Percentiles rank a stretch among this genome's conserved stretches.
These are phyloP conservation scores for Fusarium devonianum DNA, from an alignment of 2,329 filamentous ascomycete species.

Conservation along the genomic window DNA sequence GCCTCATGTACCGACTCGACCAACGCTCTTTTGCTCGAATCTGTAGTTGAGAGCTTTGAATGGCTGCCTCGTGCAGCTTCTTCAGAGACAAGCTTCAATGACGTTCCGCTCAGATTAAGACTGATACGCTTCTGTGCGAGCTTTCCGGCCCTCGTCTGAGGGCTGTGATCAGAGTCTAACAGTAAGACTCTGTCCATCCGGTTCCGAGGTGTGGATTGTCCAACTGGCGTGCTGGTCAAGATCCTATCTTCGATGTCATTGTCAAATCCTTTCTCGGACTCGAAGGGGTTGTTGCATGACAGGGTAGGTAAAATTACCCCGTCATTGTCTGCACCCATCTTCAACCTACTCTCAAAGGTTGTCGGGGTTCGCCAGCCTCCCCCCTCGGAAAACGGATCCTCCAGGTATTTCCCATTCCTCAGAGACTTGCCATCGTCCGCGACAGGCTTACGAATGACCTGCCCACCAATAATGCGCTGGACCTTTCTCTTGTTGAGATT, in stretches of 20 bases:
- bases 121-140: conserved; percentile 5
- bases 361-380: conserved; percentile 29
- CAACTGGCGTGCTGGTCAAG: conserved; percentile 46
- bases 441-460: conserved; percentile 42
- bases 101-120: conserved; percentile 1
- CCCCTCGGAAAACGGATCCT: conserved; percentile 44
- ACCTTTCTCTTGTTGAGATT: conserved; percentile 48
- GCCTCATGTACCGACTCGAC: conserved; percentile 18
- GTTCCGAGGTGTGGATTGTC: conserved; percentile 50
- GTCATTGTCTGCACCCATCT: conserved; percentile 9
- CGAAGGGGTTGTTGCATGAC: conserved; percentile 43
- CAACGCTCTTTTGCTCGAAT: conserved; percentile 2
- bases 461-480: conserved; percentile 44
- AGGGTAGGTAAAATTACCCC: conserved; percentile 4
- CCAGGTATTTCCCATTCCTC: conserved; percentile 37
- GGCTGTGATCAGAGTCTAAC: conserved; percentile 24
- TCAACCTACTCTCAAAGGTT: conserved; percentile 37
- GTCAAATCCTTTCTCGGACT: conserved; percentile 50
- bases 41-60: background rate
- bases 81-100: conserved; percentile 1
- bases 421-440: conserved; percentile 42
- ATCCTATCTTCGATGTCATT: conserved; percentile 50
- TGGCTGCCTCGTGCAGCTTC: background rate
- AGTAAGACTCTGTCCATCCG: conserved; percentile 28
- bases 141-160: conserved; percentile 10